Evolutionary conservation across 495 filamentous ascomycete genomes (phyloP).

Genomic region (Parathielavia hyrcaniae): DNA sequence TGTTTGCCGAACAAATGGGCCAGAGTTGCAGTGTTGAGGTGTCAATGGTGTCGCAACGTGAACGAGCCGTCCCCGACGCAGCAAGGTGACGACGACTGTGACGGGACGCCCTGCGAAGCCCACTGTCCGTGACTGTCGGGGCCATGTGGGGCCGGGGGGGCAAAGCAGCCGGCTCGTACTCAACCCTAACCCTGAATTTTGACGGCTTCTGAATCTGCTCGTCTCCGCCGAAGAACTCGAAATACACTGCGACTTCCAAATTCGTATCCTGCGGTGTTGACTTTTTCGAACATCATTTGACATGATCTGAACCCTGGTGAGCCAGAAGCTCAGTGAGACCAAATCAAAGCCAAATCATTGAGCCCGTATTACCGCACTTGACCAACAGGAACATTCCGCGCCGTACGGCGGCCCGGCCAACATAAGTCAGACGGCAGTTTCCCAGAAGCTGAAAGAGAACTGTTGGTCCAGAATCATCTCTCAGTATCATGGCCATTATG

Average conservation of each 20-base stretch:
- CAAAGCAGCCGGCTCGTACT: too few relatives aligned
- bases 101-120: too few relatives aligned
- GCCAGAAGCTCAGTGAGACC: neutral
- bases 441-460: neutral
- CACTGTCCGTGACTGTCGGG: too few relatives aligned
- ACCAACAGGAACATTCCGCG: neutral
- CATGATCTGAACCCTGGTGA: neutral
- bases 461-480: neutral
- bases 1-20: neutral
- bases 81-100: neutral
- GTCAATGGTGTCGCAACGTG: constrained; percentile 11
- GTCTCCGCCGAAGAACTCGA: too few relatives aligned
- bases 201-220: too few relatives aligned
- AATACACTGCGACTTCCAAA: too few relatives aligned
- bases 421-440: neutral
- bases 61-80: neutral
- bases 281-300: too few relatives aligned
- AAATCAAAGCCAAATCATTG: too few relatives aligned
- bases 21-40: constrained; percentile 23
- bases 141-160: too few relatives aligned
- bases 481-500: constrained; percentile 1
- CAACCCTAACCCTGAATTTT: too few relatives aligned
- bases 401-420: neutral
- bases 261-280: too few relatives aligned
- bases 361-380: too few relatives aligned